Conservation (phyloP, 495 filamentous ascomycete species). For the Penicillium odoratum region DNA sequence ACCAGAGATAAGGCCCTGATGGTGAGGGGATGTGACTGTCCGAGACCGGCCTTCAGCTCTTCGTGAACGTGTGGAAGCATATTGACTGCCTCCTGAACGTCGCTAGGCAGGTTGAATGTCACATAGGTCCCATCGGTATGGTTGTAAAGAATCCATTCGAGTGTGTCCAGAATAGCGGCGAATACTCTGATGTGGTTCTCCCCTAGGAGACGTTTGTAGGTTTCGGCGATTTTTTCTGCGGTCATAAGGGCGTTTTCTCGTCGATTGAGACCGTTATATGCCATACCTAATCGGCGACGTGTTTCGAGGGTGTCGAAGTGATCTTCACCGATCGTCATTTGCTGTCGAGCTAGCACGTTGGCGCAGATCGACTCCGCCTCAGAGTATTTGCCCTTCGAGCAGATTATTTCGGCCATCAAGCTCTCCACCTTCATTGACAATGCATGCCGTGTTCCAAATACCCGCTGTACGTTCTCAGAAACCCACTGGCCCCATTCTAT, state of each 20-base stretch:
- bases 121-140: slow-evolving; percentile 12
- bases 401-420: slow-evolving; percentile 33
- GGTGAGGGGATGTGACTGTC: slow-evolving; percentile 25
- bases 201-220: slow-evolving; percentile 27
- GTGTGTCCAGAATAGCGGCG: slow-evolving; percentile 21
- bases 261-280: slow-evolving; percentile 26
- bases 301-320: slow-evolving; percentile 37
- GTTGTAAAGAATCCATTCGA: slow-evolving; percentile 30
- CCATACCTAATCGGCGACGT: slow-evolving; percentile 31
- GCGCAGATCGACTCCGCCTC: slow-evolving; percentile 38
- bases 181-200: slow-evolving; percentile 34
- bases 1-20: slow-evolving; percentile 31
- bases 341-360: slow-evolving; percentile 39
- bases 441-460: slow-evolving; percentile 33
- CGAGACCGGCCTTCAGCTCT: slow-evolving; percentile 26
- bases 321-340: slow-evolving; percentile 40
- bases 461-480: slow-evolving; percentile 30
- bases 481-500: slow-evolving; percentile 39
- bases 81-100: slow-evolving; percentile 19
- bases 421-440: slow-evolving; percentile 38
- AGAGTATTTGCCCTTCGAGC: slow-evolving; percentile 28
- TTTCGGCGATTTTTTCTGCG: slow-evolving; percentile 28
- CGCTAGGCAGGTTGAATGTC: slow-evolving; percentile 16
- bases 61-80: slow-evolving; percentile 20
- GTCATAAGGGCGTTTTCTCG: slow-evolving; percentile 28